These are phyloP conservation scores for Ambrosiella xylebori DNA, from an alignment of 2,329 filamentous ascomycete genomes.

Conservation along the genomic window DNA sequence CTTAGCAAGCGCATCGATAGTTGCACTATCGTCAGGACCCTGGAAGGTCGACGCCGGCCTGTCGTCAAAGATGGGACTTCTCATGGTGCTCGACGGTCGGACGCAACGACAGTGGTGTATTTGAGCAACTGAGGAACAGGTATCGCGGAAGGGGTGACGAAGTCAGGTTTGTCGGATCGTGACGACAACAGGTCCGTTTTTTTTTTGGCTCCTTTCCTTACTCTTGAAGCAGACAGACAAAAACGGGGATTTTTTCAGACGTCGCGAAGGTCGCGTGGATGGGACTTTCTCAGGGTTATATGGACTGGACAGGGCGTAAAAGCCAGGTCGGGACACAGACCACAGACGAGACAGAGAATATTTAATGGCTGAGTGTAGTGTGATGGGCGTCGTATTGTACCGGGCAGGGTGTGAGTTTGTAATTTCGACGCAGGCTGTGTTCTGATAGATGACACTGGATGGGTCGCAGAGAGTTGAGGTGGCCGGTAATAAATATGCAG, in stretches of 20 bases:
- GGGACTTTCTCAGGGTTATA: constrained; percentile 1
- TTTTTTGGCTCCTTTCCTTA: neutral
- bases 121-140: neutral
- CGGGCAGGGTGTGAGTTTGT: neutral
- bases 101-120: neutral
- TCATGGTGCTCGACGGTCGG: constrained; percentile 1
- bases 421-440: constrained; percentile 1
- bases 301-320: constrained; percentile 1
- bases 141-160: neutral
- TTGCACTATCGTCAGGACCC: neutral
- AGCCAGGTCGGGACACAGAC: neutral
- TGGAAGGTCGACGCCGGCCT: neutral
- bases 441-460: neutral
- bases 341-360: neutral
- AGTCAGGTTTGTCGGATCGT: neutral
- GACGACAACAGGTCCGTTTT: neutral
- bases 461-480: too few relatives aligned
- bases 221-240: neutral
- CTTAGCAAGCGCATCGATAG: neutral
- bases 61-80: neutral
- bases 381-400: neutral
- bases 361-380: neutral
- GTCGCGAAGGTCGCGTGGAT: neutral
- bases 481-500: too few relatives aligned
- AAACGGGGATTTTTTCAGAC: neutral